phyloP scores from a whole-genome alignment of 441 rosid genomes.

The Dalechampia spathulata region DNA sequence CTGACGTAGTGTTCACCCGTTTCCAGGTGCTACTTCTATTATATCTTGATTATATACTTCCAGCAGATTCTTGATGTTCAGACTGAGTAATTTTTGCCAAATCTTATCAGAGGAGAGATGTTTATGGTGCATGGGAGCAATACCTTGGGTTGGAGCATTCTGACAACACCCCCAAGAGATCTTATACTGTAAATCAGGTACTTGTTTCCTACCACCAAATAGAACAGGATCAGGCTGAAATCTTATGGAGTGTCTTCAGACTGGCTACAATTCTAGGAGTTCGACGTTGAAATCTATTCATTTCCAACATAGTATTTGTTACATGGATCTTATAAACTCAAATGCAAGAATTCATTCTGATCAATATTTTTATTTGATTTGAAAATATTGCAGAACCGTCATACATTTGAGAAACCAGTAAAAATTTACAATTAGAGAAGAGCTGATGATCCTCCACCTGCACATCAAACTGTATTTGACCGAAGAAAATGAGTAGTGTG shows the following conservation, averaged over 20 bases:
- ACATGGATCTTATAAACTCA: no score
- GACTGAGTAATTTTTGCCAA: neutral
- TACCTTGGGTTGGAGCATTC: constrained; percentile 94
- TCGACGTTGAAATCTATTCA: no score
- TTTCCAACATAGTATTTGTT: no score
- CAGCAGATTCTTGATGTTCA: neutral
- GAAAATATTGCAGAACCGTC: constrained; percentile 62
- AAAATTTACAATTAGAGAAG: constrained; percentile 74
- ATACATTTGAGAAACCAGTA: constrained; percentile 78
- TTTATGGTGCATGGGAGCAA: constrained; percentile 92
- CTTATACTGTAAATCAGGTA: constrained; percentile 85
- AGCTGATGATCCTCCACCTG: constrained; percentile 25
- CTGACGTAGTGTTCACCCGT: constrained; percentile 61
- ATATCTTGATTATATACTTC: neutral
- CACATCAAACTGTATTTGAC: constrained; percentile 13
- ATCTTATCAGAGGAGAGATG: constrained; percentile 65
- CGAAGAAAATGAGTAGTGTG: neutral
- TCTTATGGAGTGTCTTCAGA: no score
- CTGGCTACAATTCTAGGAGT: no score
- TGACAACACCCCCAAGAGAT: constrained; percentile 79
- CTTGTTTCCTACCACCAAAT: neutral
- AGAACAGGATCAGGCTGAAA: no score
- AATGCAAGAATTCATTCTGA: neutral
- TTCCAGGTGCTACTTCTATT: constrained; percentile 56
- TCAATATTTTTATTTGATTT: constrained; percentile 1